Base-by-base conservation (phyloP, 2,329 filamentous ascomycete genomes). In the Thermothelomyces thermophilus region DNA sequence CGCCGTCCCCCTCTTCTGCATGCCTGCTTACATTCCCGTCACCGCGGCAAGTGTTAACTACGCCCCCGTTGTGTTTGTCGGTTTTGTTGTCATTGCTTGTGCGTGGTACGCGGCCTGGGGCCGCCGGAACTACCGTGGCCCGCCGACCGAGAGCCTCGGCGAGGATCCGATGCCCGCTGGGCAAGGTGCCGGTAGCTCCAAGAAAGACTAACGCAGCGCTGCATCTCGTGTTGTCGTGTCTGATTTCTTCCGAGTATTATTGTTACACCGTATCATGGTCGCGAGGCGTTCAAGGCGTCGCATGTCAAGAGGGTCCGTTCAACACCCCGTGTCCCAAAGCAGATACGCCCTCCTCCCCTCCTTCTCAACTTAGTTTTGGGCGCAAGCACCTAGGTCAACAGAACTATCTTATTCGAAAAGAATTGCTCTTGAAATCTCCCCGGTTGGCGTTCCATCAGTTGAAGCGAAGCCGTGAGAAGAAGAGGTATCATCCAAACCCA, bases 1-100 rank as follows among this genome's bases (percentile, higher is more conserved):
- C 47, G 83, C 82, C 31, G 78, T 87, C 46, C 83, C 84, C 1
- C 76, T 88, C 14, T 88, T 88, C 73, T 88, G 81, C 67, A 86
- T 86, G 81, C 84, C 83, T 0, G 75, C 80, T 0, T 67, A 67
- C 37, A 69, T 86, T n/a, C 80, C 80, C 5, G 80, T 85, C 34
- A 75, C 73, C 0, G 66, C 74, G 5, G 63, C 68, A 16, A 74
- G 71, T 34, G 83, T 87, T 73, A 89, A 89, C 73, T 89, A 87
- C 65, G 84, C 84, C 1, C 81, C 81, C 13, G 84, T 82, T 30
- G 84, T 89, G n/a, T 87, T 88, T 58, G 76, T 84, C 22, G 82
- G 73, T 5, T 83, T 86, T 54, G 75, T 78, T 48, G 42, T 71
- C 34, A 74, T 87, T 50, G 79, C 84, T 1, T 74, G 72, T 9